These are phyloP conservation scores for Ananas comosus DNA, from an alignment of 176 grass and related monocot genomes.

Conservation along the genomic window DNA sequence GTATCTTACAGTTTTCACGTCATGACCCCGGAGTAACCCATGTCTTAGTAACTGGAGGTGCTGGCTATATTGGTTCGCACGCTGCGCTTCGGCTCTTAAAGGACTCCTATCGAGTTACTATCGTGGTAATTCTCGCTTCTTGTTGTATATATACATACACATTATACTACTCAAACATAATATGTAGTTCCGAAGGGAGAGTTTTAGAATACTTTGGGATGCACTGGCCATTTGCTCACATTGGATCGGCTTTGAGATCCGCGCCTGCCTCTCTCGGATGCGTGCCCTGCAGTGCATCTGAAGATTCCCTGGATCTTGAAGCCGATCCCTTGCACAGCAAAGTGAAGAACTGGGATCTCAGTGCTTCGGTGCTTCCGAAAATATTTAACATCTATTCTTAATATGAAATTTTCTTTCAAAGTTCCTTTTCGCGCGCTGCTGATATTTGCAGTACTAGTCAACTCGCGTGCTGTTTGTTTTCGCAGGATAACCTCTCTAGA, in stretches of 20 bases:
- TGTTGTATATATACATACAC: background rate
- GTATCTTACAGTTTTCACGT: constrained; percentile 69
- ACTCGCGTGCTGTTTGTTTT: constrained; percentile 7
- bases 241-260: background rate
- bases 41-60: constrained; percentile 95
- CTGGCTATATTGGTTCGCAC: constrained; percentile 93
- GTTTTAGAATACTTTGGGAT: too few relatives aligned
- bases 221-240: background rate
- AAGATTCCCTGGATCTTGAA: too few relatives aligned
- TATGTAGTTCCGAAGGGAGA: too few relatives aligned
- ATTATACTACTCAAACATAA: background rate
- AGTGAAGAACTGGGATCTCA: too few relatives aligned
- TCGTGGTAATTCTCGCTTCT: constrained; percentile 71
- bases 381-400: too few relatives aligned
- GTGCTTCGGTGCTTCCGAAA: too few relatives aligned
- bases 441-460: constrained; percentile 15
- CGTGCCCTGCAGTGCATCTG: too few relatives aligned
- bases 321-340: too few relatives aligned
- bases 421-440: background rate
- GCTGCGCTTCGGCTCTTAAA: constrained; percentile 83
- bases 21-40: constrained; percentile 87
- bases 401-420: background rate
- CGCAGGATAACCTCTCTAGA: constrained; percentile 95
- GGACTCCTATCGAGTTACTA: constrained; percentile 87
- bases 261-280: too few relatives aligned